phyloP scores from a whole-genome alignment of 441 rosid genomes.

The Erysimum cheiri region DNA sequence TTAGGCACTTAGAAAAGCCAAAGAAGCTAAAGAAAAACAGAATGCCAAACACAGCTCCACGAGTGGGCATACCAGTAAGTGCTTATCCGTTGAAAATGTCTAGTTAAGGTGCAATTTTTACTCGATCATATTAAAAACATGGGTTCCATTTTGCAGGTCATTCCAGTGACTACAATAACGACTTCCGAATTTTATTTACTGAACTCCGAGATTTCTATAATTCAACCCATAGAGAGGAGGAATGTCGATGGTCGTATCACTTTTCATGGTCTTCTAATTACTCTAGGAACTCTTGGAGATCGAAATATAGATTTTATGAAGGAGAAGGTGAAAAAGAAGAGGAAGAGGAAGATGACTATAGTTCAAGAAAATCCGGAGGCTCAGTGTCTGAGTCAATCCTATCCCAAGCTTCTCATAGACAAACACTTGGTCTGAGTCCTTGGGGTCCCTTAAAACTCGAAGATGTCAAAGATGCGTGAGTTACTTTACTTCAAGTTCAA shows the following conservation, averaged over 20 bases:
- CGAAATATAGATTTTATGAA: conserved; percentile 45
- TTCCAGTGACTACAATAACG: conserved; percentile 47
- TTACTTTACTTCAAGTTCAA: conserved; percentile 20
- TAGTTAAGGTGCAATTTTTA: not conserved
- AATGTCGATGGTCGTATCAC: conserved; percentile 46
- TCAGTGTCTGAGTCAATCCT: conserved; percentile 35
- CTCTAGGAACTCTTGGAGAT: conserved; percentile 48
- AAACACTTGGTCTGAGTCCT: conserved; percentile 68
- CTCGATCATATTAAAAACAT: not conserved
- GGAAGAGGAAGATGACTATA: not conserved
- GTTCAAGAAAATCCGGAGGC: not conserved
- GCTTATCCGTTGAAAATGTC: conserved; percentile 5
- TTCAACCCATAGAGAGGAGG: conserved; percentile 63
- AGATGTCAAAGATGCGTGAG: conserved; percentile 79
- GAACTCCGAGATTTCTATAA: conserved; percentile 54
- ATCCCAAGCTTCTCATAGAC: conserved; percentile 56
- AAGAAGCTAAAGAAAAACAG: conserved; percentile 43
- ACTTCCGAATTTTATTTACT: conserved; percentile 59
- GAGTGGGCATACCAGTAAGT: conserved; percentile 58
- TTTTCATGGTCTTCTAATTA: conserved; percentile 50
- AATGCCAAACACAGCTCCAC: conserved; percentile 44
- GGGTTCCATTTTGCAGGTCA: conserved; percentile 50
- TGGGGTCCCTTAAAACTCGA: conserved; percentile 72
- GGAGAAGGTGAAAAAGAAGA: conserved; percentile 14
- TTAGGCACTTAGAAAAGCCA: conserved; percentile 41